Percentiles rank a stretch among this genome's conserved stretches.
Conservation (phyloP, 306 rosid genomes). For the Rubus parviflorus region DNA sequence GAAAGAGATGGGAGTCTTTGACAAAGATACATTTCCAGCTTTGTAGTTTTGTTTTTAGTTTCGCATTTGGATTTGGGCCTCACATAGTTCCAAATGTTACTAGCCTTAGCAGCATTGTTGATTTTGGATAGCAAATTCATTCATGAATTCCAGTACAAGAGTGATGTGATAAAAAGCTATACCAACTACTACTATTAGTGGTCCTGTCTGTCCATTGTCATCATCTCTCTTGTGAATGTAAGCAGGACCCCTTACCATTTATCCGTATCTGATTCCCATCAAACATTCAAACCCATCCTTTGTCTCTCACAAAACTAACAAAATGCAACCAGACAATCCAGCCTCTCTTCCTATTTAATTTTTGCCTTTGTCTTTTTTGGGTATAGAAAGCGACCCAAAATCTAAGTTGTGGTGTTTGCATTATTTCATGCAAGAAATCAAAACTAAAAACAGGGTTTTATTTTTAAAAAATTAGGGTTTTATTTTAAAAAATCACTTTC, state of each 20-base stretch:
- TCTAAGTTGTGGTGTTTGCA: not conserved
- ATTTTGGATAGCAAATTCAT: not conserved
- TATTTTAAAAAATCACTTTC: not conserved
- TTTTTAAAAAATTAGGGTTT: not conserved
- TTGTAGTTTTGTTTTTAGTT: not conserved
- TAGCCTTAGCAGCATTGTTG: too few species aligned
- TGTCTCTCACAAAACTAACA: constrained; percentile 24
- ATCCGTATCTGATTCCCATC: constrained; percentile 14
- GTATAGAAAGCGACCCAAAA: constrained; percentile 14
- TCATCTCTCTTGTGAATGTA: constrained; percentile 1
- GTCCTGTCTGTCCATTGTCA: constrained; percentile 6
- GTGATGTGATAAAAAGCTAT: not conserved
- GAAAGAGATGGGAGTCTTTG: not conserved
- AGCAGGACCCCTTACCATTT: not conserved
- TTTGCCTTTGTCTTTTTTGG: constrained; percentile 21
- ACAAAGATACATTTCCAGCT: not conserved
- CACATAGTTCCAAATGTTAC: not conserved
- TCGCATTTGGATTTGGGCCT: not conserved
- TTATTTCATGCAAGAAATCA: not conserved
- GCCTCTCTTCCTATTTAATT: constrained; percentile 7
- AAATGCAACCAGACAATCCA: constrained; percentile 11
- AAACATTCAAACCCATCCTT: not conserved
- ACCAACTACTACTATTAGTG: not conserved
- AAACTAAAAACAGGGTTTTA: not conserved
- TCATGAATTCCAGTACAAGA: not conserved